phyloP scores from a whole-genome alignment of 441 rosid genomes.

The Bruguiera hainesii region DNA sequence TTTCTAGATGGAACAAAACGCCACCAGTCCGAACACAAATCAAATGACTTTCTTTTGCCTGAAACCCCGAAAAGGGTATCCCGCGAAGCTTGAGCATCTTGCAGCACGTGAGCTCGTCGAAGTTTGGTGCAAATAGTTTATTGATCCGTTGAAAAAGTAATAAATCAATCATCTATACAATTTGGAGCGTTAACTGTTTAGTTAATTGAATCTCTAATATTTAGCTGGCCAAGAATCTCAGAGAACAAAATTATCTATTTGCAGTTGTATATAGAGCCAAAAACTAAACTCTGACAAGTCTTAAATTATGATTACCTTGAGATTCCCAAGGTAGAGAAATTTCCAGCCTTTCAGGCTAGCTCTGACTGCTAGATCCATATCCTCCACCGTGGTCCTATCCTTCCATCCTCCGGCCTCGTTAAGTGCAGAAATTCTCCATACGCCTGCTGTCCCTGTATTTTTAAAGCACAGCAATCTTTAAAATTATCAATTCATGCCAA shows the following conservation, averaged over 20 bases:
- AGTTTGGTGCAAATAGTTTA: background rate
- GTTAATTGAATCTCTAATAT: background rate
- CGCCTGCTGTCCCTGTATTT: constrained; percentile 77
- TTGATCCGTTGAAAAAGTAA: no score
- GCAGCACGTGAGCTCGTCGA: constrained; percentile 10
- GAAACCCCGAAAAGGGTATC: background rate
- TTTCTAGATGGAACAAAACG: background rate
- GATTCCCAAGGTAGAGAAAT: constrained; percentile 60
- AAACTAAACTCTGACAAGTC: background rate
- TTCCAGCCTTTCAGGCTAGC: constrained; percentile 97
- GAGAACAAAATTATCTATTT: no score
- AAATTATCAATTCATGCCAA: no score
- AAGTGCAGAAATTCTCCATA: constrained; percentile 90
- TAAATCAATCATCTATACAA: no score
- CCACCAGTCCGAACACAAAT: no score
- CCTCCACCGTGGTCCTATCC: constrained; percentile 95
- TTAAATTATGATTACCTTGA: constrained; percentile 44
- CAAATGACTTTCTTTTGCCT: background rate
- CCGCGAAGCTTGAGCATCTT: no score
- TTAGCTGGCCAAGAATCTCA: background rate
- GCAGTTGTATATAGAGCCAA: no score
- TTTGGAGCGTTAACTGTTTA: background rate
- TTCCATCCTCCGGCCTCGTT: constrained; percentile 99
- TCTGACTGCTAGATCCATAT: constrained; percentile 93
- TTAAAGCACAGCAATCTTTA: no score